A percentile compares a stretch with the other conserved stretches of the same genome.
Conservation (phyloP, 1,139 yeast species). For the Yarrowia galli region DNA sequence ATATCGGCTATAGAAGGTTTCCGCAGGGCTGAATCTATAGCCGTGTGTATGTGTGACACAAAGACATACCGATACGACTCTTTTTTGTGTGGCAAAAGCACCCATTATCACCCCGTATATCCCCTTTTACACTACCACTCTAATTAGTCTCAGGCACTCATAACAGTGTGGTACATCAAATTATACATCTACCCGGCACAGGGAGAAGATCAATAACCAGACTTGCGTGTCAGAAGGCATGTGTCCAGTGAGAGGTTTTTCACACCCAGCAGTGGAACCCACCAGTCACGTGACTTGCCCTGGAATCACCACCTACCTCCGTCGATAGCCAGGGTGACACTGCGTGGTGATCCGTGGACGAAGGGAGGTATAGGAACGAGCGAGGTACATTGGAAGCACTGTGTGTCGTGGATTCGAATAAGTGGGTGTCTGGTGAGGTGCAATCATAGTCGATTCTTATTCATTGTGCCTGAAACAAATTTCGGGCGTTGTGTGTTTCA, state of each 20-base stretch:
- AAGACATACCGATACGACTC: neutral
- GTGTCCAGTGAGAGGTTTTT: conserved; percentile 5
- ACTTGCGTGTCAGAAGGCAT: conserved; percentile 1
- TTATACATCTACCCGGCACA: neutral
- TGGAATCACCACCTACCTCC: neutral
- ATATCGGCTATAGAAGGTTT: conserved; percentile 16
- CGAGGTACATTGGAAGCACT: too few species aligned
- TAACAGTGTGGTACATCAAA: too few species aligned
- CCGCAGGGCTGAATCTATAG: conserved; percentile 20
- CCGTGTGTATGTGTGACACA: too few species aligned
- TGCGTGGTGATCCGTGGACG: neutral
- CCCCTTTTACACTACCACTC: neutral
- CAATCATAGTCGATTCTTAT: too few species aligned
- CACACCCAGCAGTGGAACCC: conserved; percentile 1
- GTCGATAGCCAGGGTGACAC: conserved; percentile 17
- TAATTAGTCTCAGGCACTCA: conserved; percentile 8
- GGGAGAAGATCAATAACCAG: too few species aligned
- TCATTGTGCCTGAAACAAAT: too few species aligned
- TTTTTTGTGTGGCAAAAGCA: neutral
- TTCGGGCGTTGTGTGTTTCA: too few species aligned
- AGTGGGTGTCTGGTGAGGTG: too few species aligned
- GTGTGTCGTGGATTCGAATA: too few species aligned
- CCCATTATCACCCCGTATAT: neutral
- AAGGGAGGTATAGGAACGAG: too few species aligned
- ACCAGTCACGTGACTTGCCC: neutral